Evolutionary conservation across 768 basidiomycete species (phyloP), one percentile per base, ranked within the genome.

Genomic region (Russula sp.): DNA sequence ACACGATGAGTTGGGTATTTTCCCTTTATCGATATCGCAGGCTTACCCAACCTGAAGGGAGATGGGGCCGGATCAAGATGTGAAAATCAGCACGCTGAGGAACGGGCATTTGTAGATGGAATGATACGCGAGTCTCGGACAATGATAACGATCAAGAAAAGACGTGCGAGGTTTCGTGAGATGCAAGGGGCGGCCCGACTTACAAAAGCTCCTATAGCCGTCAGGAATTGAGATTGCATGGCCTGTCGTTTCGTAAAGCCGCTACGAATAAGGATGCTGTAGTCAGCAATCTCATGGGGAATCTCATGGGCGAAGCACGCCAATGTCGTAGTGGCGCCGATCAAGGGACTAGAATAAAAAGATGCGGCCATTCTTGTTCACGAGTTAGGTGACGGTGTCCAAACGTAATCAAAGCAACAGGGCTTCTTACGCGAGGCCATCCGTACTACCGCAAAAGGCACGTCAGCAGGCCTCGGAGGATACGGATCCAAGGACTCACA

Each of bases 241-340:
- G 93, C 93, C 71, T 95, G 91, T 67, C 76, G 78, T 74, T 96
- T 96, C 32, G 87, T 90, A 71, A 95, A 94, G 4, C 93, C 93
- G 67, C 89, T 91, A 45, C 89, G 85, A 51, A 94, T 83, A 39
- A 94, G 77, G 66, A 95, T 94, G n/a, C 90, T 93, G 70, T 94
- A 95, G 72, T 95, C 93, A n/a, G 93, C 93, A 64, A 96, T 95
- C 78, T 96, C 92, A 69, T 96, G 93, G 18, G 93, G 93, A 56
- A 96, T 95, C 74, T 96, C 93, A 72, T 96, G 92, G 2, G 90
- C 91, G 70, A 95, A 96, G 70, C 93, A 95, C 29, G 93, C 93
- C 49, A 96, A 80, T n/a, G 93, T 93, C 3, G 93, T 95, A 46
- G 93, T 94, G 39, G 93, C 93, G 46, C 93, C 93, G 64, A 96